Base-by-base conservation (phyloP, 2,329 filamentous ascomycete genomes). In the Aspergillus unguis region DNA sequence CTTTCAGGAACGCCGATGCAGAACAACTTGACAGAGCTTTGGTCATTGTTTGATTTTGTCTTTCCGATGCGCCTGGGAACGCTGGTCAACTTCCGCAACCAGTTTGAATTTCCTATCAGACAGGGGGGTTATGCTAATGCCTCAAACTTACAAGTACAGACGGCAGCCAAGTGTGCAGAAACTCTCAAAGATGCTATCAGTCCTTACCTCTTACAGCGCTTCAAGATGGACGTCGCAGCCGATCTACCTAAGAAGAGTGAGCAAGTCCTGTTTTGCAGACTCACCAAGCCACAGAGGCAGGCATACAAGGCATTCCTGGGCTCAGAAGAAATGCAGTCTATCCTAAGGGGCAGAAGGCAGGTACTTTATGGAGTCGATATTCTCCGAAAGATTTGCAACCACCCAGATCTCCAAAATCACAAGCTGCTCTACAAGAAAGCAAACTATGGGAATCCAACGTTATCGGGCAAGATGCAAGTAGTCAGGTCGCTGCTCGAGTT, bases 21-120 rank as follows among this genome's bases (percentile, higher is more conserved):
- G 70, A 99, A 99, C 70, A 97, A 96, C 58, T 75, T 99, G 27
- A 86, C 88, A 0, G 95, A 99, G 68, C 77, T 99, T 0, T 99
- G 94, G 92, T 97, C 92, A 0, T 76, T 99, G 0, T 97, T 99
- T 66, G 95, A 99, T 68, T 99, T 99, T 66, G 87, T 97, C 52
- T 97, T 91, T 57, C 94, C 95, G 0, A 96, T 97, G 90, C 87
- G 92, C 10, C 76, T 99, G 5, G 95, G 94, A 0, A 96, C 90
- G 0, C 78, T 97, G 9, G 88, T 96, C 53, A 90, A 88, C 58
- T 99, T 99, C 68, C 84, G 91, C 42, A 86, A 86, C 54, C 86
- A 95, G 55, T 97, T 99, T 59, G 94, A 97, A 66, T 87, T 95
- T 35, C 94, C 94, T 0, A 99, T 99, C 68, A 87, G 86, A 54